Evolutionary conservation across 2,329 filamentous ascomycete genomes (phyloP).

Genomic region (Exserohilum turcica): DNA sequence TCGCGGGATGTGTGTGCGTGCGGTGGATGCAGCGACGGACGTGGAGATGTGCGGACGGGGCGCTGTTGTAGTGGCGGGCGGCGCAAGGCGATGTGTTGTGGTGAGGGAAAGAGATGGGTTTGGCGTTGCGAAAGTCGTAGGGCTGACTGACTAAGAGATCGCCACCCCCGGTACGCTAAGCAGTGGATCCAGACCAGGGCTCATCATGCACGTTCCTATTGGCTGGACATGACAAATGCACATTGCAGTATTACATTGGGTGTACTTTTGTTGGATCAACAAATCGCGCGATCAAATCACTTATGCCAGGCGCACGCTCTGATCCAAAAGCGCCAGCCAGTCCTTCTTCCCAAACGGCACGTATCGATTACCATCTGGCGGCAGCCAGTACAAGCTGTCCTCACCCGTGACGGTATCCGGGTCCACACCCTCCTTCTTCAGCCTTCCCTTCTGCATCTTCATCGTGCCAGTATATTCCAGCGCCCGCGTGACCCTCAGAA

Average conservation of each 20-base stretch:
- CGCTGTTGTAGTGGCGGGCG: neutral
- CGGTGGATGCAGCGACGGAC: neutral
- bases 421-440: slow-evolving; percentile 53
- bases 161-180: slow-evolving; percentile 8
- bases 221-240: neutral
- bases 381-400: slow-evolving; percentile 52
- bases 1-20: slow-evolving; percentile 2
- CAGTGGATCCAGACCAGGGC: neutral
- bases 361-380: slow-evolving; percentile 41
- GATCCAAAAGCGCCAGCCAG: slow-evolving; percentile 40
- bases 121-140: slow-evolving; percentile 7
- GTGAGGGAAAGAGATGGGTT: neutral
- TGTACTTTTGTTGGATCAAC: neutral
- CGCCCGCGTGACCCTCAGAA: slow-evolving; percentile 47
- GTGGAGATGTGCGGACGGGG: neutral
- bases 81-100: neutral
- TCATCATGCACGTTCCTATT: neutral
- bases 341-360: slow-evolving; percentile 48
- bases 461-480: slow-evolving; percentile 54
- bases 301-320: slow-evolving; percentile 30
- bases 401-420: slow-evolving; percentile 46
- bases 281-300: neutral
- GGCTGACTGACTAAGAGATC: slow-evolving; percentile 13
- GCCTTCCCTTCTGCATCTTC: slow-evolving; percentile 53
- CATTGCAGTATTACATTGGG: too few relatives aligned